These are phyloP conservation scores for Diaporthe humulicola DNA, from an alignment of 2,329 filamentous ascomycete species.

Conservation along the genomic window DNA sequence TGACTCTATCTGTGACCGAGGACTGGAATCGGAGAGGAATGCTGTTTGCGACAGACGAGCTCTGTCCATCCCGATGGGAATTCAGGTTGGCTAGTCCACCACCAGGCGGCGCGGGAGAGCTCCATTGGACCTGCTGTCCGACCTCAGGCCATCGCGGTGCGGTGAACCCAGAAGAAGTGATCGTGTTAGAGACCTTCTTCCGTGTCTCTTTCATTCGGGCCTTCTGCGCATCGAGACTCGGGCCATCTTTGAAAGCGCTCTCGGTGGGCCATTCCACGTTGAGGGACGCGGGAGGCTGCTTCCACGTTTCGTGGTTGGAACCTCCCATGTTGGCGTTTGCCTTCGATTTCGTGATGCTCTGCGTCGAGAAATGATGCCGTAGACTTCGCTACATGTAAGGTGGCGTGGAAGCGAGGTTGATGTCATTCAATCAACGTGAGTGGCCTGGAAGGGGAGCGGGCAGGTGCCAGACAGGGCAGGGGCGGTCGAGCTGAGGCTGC, in stretches of 20 bases:
- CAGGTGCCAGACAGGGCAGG: not conserved
- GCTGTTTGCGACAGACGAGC: not conserved
- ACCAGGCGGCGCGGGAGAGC: not conserved
- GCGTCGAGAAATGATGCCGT: not conserved
- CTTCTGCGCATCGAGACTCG: conserved; percentile 31
- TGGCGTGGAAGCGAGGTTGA: no score
- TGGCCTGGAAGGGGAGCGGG: not conserved
- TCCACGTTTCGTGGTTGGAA: conserved; percentile 26
- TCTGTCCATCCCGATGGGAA: not conserved
- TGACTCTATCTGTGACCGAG: not conserved
- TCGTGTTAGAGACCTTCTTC: conserved; percentile 3
- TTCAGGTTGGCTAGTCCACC: not conserved
- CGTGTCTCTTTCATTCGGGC: conserved; percentile 28
- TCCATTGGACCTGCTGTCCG: conserved; percentile 20
- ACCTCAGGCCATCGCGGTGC: conserved; percentile 22
- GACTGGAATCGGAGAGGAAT: conserved; percentile 27
- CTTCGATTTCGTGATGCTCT: not conserved
- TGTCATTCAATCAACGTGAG: not conserved
- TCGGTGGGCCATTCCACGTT: conserved; percentile 27
- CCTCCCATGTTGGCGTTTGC: not conserved
- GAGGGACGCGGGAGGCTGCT: conserved; percentile 26
- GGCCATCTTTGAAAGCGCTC: conserved; percentile 6
- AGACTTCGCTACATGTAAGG: not conserved
- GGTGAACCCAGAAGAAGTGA: conserved; percentile 12
- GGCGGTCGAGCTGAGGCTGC: not conserved